phyloP scores from a whole-genome alignment of 139 green algal species.

The Coelastrella sp. region DNA sequence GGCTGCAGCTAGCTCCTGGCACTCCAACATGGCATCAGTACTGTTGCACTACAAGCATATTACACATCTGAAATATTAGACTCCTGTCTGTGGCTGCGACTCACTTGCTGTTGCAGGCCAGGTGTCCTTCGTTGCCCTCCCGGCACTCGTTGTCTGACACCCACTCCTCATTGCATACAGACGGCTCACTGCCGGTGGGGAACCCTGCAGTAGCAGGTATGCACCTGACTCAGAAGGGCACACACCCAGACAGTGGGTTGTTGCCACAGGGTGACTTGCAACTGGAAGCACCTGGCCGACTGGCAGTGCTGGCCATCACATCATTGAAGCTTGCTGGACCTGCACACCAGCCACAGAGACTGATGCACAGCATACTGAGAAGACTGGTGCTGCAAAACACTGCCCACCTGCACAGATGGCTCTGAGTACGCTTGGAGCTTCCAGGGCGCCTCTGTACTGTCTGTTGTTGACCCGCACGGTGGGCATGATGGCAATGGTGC shows the following conservation, averaged over 20 bases:
- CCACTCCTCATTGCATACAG: constrained; percentile 73
- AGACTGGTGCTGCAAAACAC: constrained; percentile 9
- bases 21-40: no score
- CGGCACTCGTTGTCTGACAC: constrained; percentile 79
- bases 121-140: constrained; percentile 64
- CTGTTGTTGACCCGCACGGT: constrained; percentile 91
- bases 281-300: no score
- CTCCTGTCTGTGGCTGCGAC: neutral
- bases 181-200: constrained; percentile 68
- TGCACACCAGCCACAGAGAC: no score
- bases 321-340: no score
- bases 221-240: no score
- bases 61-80: no score
- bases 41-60: no score
- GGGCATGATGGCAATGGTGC: constrained; percentile 85
- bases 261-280: no score
- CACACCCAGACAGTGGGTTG: no score
- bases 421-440: constrained; percentile 74
- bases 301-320: no score
- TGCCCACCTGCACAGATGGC: constrained; percentile 78
- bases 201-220: constrained; percentile 86
- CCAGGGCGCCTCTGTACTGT: constrained; percentile 89
- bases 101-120: constrained; percentile 70
- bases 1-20: no score
- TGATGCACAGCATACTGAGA: no score